A percentile compares a stretch with the other conserved stretches of the same genome.
Conservation (phyloP, 495 filamentous ascomycete genomes). For the Cenococcum geophilum region DNA sequence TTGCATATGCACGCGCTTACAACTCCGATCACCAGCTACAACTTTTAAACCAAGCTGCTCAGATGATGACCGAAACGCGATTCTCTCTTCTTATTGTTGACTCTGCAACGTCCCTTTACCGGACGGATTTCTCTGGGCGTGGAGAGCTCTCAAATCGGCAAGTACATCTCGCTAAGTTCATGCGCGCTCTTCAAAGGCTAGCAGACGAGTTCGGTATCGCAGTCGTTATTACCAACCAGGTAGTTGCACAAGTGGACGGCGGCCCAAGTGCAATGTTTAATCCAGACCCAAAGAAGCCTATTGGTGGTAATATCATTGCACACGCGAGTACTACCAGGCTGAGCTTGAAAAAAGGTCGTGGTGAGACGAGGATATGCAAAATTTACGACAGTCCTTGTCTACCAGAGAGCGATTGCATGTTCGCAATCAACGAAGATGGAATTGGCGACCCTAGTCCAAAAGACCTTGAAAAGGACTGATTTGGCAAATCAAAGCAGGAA, state of each 20-base stretch:
- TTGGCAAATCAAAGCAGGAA: too few relatives aligned
- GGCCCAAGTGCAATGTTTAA: constrained; percentile 97
- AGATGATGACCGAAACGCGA: constrained; percentile 98
- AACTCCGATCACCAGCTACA: constrained; percentile 97
- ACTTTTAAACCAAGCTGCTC: constrained; percentile 85
- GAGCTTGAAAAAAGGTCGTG: constrained; percentile 89
- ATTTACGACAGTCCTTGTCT: constrained; percentile 98
- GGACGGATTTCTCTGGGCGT: constrained; percentile 91
- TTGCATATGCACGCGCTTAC: constrained; percentile 95
- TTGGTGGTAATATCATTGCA: constrained; percentile 97
- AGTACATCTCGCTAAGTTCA: constrained; percentile 92
- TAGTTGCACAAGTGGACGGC: constrained; percentile 96
- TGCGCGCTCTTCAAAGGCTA: constrained; percentile 87
- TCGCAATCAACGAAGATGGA: constrained; percentile 94
- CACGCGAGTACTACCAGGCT: constrained; percentile 88
- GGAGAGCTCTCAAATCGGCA: constrained; percentile 87
- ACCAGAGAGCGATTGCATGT: constrained; percentile 92
- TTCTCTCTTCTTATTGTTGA: constrained; percentile 95
- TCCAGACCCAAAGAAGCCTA: constrained; percentile 97
- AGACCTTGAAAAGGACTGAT: constrained; percentile 73
- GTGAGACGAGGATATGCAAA: constrained; percentile 94
- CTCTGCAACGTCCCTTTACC: constrained; percentile 87
- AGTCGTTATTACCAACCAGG: constrained; percentile 97
- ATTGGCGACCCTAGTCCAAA: constrained; percentile 95
- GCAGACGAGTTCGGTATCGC: constrained; percentile 98